Evolutionary conservation across 352 stramenopile species (phyloP).

Genomic region (Phytophthora parvispora): DNA sequence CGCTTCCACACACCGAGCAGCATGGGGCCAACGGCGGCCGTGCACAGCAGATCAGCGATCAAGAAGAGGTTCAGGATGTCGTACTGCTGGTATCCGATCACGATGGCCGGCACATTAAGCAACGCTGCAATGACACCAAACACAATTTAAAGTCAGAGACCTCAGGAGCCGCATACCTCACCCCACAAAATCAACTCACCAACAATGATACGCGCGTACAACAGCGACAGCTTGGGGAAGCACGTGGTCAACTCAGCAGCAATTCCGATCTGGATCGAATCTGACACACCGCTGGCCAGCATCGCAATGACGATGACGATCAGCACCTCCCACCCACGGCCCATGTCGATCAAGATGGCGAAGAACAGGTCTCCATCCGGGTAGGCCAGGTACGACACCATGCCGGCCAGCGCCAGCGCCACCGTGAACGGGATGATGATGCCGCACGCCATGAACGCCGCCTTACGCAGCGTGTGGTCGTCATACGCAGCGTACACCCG

Average conservation of each 20-base stretch:
- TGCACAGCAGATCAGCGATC: slow-evolving; percentile 82
- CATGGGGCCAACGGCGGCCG: slow-evolving; percentile 78
- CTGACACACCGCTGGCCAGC: slow-evolving; percentile 66
- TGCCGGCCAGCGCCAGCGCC: slow-evolving; percentile 69
- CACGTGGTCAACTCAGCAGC: slow-evolving; percentile 77
- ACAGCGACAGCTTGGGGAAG: slow-evolving; percentile 68
- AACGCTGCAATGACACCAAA: slow-evolving; percentile 42
- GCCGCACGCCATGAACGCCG: slow-evolving; percentile 46
- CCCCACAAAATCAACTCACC: slow-evolving; percentile 18
- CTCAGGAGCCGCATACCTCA: neutral
- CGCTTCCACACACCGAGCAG: slow-evolving; percentile 70
- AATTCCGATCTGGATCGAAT: slow-evolving; percentile 85
- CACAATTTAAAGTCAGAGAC: neutral
- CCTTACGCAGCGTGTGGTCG: slow-evolving; percentile 61
- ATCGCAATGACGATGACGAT: slow-evolving; percentile 78
- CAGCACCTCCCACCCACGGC: slow-evolving; percentile 70
- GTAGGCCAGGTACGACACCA: slow-evolving; percentile 77
- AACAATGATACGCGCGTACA: slow-evolving; percentile 66
- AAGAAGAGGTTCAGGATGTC: slow-evolving; percentile 81
- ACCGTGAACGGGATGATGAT: slow-evolving; percentile 83
- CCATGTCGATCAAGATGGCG: slow-evolving; percentile 79
- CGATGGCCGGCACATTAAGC: slow-evolving; percentile 77
- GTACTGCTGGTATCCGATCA: slow-evolving; percentile 74
- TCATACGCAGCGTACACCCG: slow-evolving; percentile 73
- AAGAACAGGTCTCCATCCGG: slow-evolving; percentile 75